Evolutionary conservation across 148 eudicot species (phyloP).

Genomic region (Rhododendron mucronatum): DNA sequence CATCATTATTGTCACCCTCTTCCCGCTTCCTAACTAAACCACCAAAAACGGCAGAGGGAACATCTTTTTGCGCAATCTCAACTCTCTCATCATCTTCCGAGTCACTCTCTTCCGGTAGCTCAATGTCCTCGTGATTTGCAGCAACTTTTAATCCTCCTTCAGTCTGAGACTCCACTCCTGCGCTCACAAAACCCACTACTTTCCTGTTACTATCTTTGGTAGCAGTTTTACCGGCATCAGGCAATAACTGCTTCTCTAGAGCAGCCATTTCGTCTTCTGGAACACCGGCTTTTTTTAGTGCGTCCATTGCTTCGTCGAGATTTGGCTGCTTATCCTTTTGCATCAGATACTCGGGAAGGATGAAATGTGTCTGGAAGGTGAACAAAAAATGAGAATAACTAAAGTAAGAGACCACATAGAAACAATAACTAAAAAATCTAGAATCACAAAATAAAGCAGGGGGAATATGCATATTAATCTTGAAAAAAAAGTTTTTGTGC

Average conservation of each 20-base stretch:
- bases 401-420: not conserved
- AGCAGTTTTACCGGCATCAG: slow-evolving; percentile 27
- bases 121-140: slow-evolving; percentile 71
- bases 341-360: slow-evolving; percentile 77
- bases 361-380: slow-evolving; percentile 27
- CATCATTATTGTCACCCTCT: slow-evolving; percentile 24
- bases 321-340: slow-evolving; percentile 60
- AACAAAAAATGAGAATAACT: not conserved
- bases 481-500: not conserved
- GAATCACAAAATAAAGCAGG: not conserved
- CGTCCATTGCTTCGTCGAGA: slow-evolving; percentile 56
- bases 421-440: not conserved
- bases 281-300: slow-evolving; percentile 50
- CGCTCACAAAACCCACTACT: slow-evolving; percentile 74
- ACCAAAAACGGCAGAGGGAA: slow-evolving; percentile 84
- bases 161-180: slow-evolving; percentile 54
- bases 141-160: slow-evolving; percentile 25
- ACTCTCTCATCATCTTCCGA: slow-evolving; percentile 54
- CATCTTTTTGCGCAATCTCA: slow-evolving; percentile 72
- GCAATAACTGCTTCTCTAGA: slow-evolving; percentile 67
- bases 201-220: slow-evolving; percentile 35
- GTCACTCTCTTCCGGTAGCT: slow-evolving; percentile 77
- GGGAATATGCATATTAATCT: not conserved
- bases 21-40: slow-evolving; percentile 69
- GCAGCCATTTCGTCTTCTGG: slow-evolving; percentile 88